These are phyloP conservation scores for Vachellia pachyceras DNA, from an alignment of 306 rosid species.

Conservation along the genomic window DNA sequence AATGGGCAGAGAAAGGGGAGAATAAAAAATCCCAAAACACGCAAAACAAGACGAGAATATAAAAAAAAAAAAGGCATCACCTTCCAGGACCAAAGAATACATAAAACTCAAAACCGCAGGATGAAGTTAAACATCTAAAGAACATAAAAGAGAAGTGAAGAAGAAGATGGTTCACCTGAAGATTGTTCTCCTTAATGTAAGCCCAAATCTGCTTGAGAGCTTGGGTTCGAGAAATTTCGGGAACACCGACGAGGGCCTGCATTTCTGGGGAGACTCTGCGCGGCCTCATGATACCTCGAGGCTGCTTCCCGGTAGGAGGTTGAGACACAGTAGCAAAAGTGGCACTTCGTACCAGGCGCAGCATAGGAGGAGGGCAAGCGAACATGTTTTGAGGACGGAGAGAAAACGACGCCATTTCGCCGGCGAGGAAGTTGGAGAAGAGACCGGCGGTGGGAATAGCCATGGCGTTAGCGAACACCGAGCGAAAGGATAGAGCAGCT, in stretches of 20 bases:
- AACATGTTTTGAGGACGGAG: conserved; percentile 19
- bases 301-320: conserved; percentile 52
- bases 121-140: background rate
- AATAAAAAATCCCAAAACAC: background rate
- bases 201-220: conserved; percentile 95
- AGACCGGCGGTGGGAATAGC: conserved; percentile 45
- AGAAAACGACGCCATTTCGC: conserved; percentile 32
- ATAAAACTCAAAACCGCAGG: background rate
- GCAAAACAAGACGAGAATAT: background rate
- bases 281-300: conserved; percentile 90
- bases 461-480: conserved; percentile 26
- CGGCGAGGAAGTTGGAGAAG: conserved; percentile 58
- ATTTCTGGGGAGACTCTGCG: conserved; percentile 80
- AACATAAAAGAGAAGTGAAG: background rate
- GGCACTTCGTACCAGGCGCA: conserved; percentile 50
- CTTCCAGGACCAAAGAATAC: background rate
- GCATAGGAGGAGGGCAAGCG: conserved; percentile 16
- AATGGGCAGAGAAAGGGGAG: background rate
- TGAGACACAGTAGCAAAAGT: conserved; percentile 64
- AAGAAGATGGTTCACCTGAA: conserved; percentile 60
- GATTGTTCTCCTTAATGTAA: conserved; percentile 88
- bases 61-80: background rate
- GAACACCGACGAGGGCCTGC: conserved; percentile 78
- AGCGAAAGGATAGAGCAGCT: conserved; percentile 38
- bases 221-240: conserved; percentile 89